Evolutionary conservation across 345 rosid species (phyloP).

Genomic region (Populus davidiana): DNA sequence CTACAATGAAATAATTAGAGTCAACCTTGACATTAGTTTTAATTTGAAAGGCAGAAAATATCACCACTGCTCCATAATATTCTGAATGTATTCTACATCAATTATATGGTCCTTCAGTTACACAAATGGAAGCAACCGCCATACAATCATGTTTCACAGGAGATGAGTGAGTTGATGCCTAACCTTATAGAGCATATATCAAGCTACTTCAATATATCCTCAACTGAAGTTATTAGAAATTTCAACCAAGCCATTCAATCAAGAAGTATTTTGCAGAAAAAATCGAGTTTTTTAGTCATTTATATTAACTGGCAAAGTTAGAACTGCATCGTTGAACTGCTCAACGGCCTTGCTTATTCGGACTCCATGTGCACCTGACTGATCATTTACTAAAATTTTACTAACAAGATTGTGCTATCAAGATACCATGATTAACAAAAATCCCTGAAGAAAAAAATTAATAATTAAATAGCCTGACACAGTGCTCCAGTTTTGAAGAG

Average conservation of each 20-base stretch:
- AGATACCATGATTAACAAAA: not conserved
- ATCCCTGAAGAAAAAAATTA: not conserved
- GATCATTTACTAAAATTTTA: not conserved
- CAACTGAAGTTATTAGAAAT: not conserved
- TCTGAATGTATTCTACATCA: not conserved
- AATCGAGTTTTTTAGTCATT: not conserved
- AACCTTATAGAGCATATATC: not conserved
- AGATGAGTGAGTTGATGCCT: not conserved
- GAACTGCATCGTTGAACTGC: not conserved
- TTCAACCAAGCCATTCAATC: not conserved
- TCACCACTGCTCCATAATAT: not conserved
- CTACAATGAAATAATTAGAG: not conserved
- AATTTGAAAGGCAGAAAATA: not conserved
- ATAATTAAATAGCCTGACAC: not conserved
- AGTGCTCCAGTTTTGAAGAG: not conserved
- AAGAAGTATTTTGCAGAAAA: not conserved
- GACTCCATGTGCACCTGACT: not conserved
- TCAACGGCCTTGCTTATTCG: not conserved
- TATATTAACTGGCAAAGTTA: not conserved
- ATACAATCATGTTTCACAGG: not conserved
- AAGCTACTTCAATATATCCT: not conserved
- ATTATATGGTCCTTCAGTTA: not conserved
- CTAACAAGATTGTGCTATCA: not conserved
- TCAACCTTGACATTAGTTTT: not conserved
- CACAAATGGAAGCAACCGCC: not conserved